Conservation (phyloP, 495 filamentous ascomycete genomes). For the Penicillium chermesinum region DNA sequence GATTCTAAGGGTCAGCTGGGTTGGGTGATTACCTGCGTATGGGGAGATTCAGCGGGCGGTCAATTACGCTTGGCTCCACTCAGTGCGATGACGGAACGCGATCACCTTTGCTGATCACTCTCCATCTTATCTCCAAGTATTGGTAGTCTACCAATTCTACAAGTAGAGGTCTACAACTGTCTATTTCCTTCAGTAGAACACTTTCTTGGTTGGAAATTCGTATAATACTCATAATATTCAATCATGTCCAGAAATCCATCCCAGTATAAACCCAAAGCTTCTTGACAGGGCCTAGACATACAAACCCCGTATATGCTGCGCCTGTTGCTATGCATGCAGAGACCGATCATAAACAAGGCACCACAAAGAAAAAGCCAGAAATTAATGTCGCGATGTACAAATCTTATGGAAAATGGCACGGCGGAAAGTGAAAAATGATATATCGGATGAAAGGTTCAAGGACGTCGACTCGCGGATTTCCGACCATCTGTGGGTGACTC, state of each 20-base stretch:
- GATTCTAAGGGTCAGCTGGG: background rate
- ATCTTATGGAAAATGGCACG: background rate
- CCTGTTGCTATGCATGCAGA: slow-evolving; percentile 24
- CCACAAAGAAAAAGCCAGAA: slow-evolving; percentile 10
- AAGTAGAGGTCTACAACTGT: too few species aligned
- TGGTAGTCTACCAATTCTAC: background rate
- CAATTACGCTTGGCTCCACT: slow-evolving; percentile 31
- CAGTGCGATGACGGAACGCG: slow-evolving; percentile 11
- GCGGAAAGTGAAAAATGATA: slow-evolving; percentile 4
- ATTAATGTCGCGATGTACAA: slow-evolving; percentile 17
- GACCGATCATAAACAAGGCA: slow-evolving; percentile 13
- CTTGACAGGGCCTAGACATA: slow-evolving; percentile 7
- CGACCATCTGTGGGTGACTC: slow-evolving; percentile 41
- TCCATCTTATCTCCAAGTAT: background rate
- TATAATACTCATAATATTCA: slow-evolving; percentile 18
- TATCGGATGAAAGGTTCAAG: slow-evolving; percentile 15
- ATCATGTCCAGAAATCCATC: slow-evolving; percentile 21
- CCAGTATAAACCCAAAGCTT: slow-evolving; percentile 10
- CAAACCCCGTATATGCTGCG: slow-evolving; percentile 24
- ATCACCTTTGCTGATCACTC: background rate
- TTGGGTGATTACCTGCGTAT: slow-evolving; percentile 8
- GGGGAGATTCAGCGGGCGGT: slow-evolving; percentile 18
- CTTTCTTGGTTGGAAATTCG: too few species aligned
- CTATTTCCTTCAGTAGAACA: too few species aligned
- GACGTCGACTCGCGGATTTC: slow-evolving; percentile 34